Base-by-base conservation (phyloP, 257 asterid species). In the Nyctanthes arbortristis region DNA sequence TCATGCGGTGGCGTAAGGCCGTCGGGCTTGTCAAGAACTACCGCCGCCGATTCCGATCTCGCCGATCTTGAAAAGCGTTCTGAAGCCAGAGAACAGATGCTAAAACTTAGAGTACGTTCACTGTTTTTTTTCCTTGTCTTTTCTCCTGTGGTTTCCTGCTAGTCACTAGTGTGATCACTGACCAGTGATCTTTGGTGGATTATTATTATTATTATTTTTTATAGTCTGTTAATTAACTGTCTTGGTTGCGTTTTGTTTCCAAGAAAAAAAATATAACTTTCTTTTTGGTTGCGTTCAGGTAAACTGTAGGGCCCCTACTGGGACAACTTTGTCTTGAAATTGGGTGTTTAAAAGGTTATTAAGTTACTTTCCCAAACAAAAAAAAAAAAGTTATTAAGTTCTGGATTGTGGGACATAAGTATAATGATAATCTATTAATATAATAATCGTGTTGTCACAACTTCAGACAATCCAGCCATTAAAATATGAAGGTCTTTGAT, bases 41-140 rank as follows among this genome's bases (percentile, higher is more conserved):
- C 27, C 88, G 94, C 45, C 84, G 98, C 8, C 78, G 96, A 33
- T 92, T 89, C 62, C 87, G 98, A 89, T 73, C 69, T 87, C 55
- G 87, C 96, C 33, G 89, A 81, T 73, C 84, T 92, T 4, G 91
- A 78, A 65, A 89, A 89, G 77, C 92, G 96, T 3, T 68, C 81
- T 1, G 88, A 87, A 73, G 98, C 96, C 4, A 80, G 65, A 85
- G 94, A 83, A 7, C 86, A 80, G 65, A 77, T 83, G 74, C 81
- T 77, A 5, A 86, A 70, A 77, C 83, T 88, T 75, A 77, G 93
- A 73, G 98, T 92, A 83, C 30, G 95, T 77, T 1, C n/a, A 37
- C 0, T 58, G 57, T 28, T 78, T 58, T 59, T 39, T 28, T 7
- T 67, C 11, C 18, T 25, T 61, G 36, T 30, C 55, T 40, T n/a